phyloP scores from a whole-genome alignment of 2,329 filamentous ascomycete species.

The Botryotinia calthae region DNA sequence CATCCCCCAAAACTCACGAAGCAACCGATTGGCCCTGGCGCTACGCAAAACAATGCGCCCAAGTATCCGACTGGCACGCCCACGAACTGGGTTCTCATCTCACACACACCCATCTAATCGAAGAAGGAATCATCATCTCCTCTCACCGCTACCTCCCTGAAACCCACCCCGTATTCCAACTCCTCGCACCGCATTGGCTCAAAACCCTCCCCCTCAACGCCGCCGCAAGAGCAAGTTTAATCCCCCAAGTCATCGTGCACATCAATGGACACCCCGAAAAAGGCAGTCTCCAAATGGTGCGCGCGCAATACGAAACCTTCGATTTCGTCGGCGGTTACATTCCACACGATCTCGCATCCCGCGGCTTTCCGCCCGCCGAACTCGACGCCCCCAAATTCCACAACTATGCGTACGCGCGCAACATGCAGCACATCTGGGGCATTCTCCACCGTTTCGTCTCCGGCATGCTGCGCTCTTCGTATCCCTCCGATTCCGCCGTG shows the following conservation, averaged over 20 bases:
- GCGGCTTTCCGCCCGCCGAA: background rate
- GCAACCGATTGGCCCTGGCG: conserved; percentile 51
- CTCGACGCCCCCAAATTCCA: background rate
- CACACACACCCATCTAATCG: conserved; percentile 46
- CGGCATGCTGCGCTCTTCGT: background rate
- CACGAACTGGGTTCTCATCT: conserved; percentile 50
- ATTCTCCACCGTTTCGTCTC: background rate
- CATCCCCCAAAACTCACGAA: conserved; percentile 38
- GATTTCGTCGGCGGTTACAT: conserved; percentile 8
- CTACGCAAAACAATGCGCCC: conserved; percentile 51
- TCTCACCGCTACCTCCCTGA: conserved; percentile 44
- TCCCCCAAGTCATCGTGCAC: conserved; percentile 46
- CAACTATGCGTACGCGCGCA: conserved; percentile 15
- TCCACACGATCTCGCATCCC: background rate
- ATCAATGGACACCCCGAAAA: conserved; percentile 30
- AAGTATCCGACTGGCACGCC: conserved; percentile 48
- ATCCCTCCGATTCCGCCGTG: background rate
- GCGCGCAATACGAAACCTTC: conserved; percentile 9
- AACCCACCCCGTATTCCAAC: conserved; percentile 45
- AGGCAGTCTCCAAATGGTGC: background rate
- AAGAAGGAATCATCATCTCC: conserved; percentile 49
- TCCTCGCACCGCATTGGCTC: conserved; percentile 49
- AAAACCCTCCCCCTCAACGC: conserved; percentile 51
- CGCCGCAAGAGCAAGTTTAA: conserved; percentile 45
- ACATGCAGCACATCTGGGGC: conserved; percentile 14